phyloP scores from a whole-genome alignment of 129 eudicot species.

The Logfia minima region DNA sequence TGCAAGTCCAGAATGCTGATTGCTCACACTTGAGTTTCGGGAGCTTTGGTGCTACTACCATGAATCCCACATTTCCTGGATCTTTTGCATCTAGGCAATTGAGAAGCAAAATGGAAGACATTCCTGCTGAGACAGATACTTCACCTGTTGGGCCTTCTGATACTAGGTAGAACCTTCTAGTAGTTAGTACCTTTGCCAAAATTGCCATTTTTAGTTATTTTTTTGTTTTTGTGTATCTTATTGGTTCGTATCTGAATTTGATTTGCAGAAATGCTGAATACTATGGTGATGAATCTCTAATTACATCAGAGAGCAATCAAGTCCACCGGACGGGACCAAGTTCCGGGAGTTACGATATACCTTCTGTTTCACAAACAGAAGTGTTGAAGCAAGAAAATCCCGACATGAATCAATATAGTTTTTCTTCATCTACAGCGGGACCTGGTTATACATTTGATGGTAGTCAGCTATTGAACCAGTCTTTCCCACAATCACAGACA shows the following conservation, averaged over 20 bases:
- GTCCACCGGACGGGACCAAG: conserved; percentile 50
- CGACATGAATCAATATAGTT: conserved; percentile 67
- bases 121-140: conserved; percentile 52
- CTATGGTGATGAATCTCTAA: conserved; percentile 62
- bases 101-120: conserved; percentile 54
- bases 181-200: not conserved
- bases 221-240: not conserved
- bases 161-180: conserved; percentile 47
- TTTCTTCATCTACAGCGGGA: conserved; percentile 61
- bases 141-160: conserved; percentile 59
- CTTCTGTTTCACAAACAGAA: conserved; percentile 76
- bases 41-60: conserved; percentile 72
- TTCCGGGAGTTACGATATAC: conserved; percentile 54
- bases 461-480: conserved; percentile 55
- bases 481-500: conserved; percentile 61
- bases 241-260: not conserved
- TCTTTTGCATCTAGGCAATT: conserved; percentile 49
- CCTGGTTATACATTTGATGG: conserved; percentile 67
- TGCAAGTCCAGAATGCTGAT: conserved; percentile 84
- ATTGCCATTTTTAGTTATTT: not conserved
- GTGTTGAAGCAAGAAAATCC: conserved; percentile 65
- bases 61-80: conserved; percentile 52
- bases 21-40: conserved; percentile 95
- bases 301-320: conserved; percentile 54
- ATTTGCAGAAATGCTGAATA: conserved; percentile 67